These are phyloP conservation scores for Postia placenta DNA, from an alignment of 768 basidiomycete genomes.

Conservation along the genomic window DNA sequence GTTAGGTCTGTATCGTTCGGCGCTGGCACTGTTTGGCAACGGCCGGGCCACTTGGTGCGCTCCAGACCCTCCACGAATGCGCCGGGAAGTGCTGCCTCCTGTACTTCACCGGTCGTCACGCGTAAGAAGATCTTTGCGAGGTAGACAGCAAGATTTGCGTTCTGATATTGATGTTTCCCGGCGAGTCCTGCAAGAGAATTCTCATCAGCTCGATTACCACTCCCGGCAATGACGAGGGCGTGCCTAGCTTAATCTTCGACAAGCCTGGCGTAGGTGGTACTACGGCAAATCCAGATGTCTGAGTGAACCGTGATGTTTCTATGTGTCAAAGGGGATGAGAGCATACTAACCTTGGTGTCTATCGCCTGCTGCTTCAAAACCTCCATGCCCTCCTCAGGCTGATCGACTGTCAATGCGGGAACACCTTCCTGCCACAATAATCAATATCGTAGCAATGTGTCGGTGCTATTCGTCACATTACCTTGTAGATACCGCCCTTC, in stretches of 20 bases:
- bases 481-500: constrained; percentile 97
- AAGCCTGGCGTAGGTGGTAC: constrained; percentile 49
- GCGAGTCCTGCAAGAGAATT: constrained; percentile 57
- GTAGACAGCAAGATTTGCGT: constrained; percentile 80
- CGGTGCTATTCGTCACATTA: no score
- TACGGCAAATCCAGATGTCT: constrained; percentile 68
- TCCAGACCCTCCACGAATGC: constrained; percentile 58
- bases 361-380: constrained; percentile 63
- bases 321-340: not conserved
- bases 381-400: constrained; percentile 60
- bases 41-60: constrained; percentile 83
- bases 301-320: constrained; percentile 7
- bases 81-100: constrained; percentile 36
- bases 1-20: constrained; percentile 43
- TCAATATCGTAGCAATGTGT: not conserved
- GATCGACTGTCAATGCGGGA: constrained; percentile 80
- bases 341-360: constrained; percentile 52
- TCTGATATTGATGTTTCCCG: constrained; percentile 80
- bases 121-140: constrained; percentile 63
- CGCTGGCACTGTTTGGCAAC: constrained; percentile 82
- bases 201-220: constrained; percentile 1
- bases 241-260: constrained; percentile 56
- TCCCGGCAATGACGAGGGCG: constrained; percentile 5
- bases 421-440: constrained; percentile 51
- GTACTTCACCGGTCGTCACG: constrained; percentile 21